A percentile compares a stretch with the other conserved stretches of the same genome.
These are phyloP conservation scores for Ailanthus altissimus DNA, from an alignment of 345 rosid genomes.

Conservation along the genomic window DNA sequence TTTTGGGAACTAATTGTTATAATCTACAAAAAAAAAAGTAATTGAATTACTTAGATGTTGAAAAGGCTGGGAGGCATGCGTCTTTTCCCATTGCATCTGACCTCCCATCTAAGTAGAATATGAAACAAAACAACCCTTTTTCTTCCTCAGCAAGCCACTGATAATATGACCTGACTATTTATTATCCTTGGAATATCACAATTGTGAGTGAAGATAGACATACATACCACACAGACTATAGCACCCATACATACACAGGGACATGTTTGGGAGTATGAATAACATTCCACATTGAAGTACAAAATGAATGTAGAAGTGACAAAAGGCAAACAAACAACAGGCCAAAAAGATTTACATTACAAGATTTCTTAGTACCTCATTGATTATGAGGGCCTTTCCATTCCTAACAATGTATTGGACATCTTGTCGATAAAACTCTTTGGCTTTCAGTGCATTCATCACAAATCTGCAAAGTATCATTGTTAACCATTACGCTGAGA, in stretches of 20 bases:
- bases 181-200: conserved; percentile 1
- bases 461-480: conserved; percentile 67
- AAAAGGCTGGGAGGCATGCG: not conserved
- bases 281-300: not conserved
- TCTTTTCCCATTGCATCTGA: not conserved
- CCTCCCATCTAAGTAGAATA: not conserved
- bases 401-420: conserved; percentile 91
- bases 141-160: conserved; percentile 1
- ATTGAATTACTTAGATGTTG: not conserved
- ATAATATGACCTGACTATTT: not conserved
- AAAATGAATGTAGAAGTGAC: not conserved
- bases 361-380: conserved; percentile 62
- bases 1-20: not conserved
- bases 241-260: not conserved
- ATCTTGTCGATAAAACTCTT: conserved; percentile 89
- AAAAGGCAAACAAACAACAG: not conserved
- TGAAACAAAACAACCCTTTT: not conserved
- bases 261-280: not conserved
- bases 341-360: not conserved
- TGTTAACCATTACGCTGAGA: conserved; percentile 16
- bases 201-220: not conserved
- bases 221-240: not conserved
- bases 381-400: conserved; percentile 89
- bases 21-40: conserved; percentile 9
- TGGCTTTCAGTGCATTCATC: conserved; percentile 93